These are phyloP conservation scores for Oxyria digyna DNA, from an alignment of 148 eudicot genomes.

Conservation along the genomic window DNA sequence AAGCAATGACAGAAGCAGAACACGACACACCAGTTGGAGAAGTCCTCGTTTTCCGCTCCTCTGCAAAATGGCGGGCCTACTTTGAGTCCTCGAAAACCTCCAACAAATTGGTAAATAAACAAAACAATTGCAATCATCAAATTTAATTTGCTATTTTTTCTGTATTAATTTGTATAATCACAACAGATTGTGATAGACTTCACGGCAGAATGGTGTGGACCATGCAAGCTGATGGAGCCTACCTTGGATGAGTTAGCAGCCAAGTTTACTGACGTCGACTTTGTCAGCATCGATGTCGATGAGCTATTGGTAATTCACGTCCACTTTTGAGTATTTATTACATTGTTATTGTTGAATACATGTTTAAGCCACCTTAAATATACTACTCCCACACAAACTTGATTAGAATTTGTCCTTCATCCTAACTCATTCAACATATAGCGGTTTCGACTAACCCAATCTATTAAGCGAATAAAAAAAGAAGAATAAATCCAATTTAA, in stretches of 20 bases:
- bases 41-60: not conserved
- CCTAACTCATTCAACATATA: no score
- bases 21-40: not conserved
- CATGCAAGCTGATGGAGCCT: not conserved
- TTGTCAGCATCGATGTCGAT: constrained; percentile 6
- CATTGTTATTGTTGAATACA: no score
- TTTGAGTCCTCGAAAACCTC: not conserved
- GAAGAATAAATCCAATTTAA: no score
- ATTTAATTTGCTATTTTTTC: not conserved
- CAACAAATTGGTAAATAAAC: not conserved
- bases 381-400: no score
- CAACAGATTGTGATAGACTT: not conserved
- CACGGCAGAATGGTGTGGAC: constrained; percentile 8
- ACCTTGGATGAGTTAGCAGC: not conserved
- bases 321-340: no score
- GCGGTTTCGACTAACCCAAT: no score
- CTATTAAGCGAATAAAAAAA: no score
- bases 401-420: no score
- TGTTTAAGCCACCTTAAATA: no score
- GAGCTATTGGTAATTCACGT: not conserved
- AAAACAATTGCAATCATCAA: not conserved
- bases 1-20: not conserved
- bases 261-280: not conserved
- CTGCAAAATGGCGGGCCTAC: not conserved
- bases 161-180: not conserved